Percentiles rank a stretch among this genome's conserved stretches.
These are phyloP conservation scores for Xanthoceras sorbifolium DNA, from an alignment of 345 rosid species.

Conservation along the genomic window DNA sequence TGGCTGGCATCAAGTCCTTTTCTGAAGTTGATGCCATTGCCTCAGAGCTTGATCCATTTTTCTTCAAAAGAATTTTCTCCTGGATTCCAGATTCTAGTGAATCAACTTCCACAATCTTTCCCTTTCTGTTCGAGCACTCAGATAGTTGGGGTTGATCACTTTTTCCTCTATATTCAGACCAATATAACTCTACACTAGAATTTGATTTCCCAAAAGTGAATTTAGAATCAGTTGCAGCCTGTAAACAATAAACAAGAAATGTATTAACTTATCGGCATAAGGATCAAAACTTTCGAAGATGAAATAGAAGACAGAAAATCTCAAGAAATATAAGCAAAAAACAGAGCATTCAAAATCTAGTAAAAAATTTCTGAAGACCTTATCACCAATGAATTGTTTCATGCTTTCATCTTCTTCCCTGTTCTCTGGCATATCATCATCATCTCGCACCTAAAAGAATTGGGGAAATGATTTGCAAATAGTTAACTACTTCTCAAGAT, in stretches of 20 bases:
- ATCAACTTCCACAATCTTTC: constrained; percentile 51
- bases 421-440: constrained; percentile 60
- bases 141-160: constrained; percentile 35
- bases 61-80: constrained; percentile 43
- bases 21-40: constrained; percentile 53
- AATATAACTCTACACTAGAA: constrained; percentile 31
- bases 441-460: constrained; percentile 70
- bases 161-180: constrained; percentile 38
- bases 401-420: constrained; percentile 61
- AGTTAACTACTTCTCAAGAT: constrained; percentile 7
- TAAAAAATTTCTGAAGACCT: constrained; percentile 38
- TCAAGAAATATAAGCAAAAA: not conserved
- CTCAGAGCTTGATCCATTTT: constrained; percentile 51
- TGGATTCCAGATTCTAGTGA: constrained; percentile 36
- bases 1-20: constrained; percentile 43
- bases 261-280: not conserved
- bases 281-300: constrained; percentile 11
- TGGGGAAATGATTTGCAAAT: constrained; percentile 15
- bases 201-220: constrained; percentile 35
- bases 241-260: constrained; percentile 28
- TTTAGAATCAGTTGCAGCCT: constrained; percentile 33
- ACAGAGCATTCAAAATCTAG: not conserved
- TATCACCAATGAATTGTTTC: constrained; percentile 39
- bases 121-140: constrained; percentile 50
- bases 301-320: constrained; percentile 9